phyloP scores from a whole-genome alignment of 306 rosid genomes.

The Cucumis melo region DNA sequence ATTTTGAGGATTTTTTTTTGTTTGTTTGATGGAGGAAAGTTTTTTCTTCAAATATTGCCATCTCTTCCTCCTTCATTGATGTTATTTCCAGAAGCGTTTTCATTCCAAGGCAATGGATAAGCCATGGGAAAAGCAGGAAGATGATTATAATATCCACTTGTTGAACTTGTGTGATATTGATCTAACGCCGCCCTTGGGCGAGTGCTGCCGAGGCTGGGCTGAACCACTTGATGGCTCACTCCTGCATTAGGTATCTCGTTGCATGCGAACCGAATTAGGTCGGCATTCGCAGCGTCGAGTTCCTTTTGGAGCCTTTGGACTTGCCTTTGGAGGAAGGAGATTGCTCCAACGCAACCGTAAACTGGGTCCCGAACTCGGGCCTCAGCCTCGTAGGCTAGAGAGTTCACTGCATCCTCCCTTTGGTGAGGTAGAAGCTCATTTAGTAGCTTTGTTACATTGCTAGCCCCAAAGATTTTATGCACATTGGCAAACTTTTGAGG shows the following conservation, averaged over 20 bases:
- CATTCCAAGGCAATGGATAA: constrained; percentile 62
- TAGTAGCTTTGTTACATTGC: constrained; percentile 92
- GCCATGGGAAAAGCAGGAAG: constrained; percentile 30
- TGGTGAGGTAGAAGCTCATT: constrained; percentile 89
- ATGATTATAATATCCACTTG: constrained; percentile 11
- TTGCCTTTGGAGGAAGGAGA: constrained; percentile 84
- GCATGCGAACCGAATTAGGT: constrained; percentile 68
- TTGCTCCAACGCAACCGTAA: constrained; percentile 93
- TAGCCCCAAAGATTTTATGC: constrained; percentile 94
- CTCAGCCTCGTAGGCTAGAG: constrained; percentile 92
- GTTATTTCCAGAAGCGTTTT: constrained; percentile 17
- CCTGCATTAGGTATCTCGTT: constrained; percentile 29
- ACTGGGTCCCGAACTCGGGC: constrained; percentile 91
- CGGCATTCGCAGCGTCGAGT: constrained; percentile 76
- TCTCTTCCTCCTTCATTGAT: constrained; percentile 39
- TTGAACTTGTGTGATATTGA: constrained; percentile 13
- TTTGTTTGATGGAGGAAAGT: not conserved
- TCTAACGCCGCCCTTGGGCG: constrained; percentile 20
- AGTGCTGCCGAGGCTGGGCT: constrained; percentile 2
- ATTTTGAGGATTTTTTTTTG: constrained; percentile 2
- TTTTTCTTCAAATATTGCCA: constrained; percentile 25
- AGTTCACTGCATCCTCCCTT: constrained; percentile 92
- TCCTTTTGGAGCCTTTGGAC: constrained; percentile 93
- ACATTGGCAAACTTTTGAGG: constrained; percentile 91
- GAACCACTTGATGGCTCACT: constrained; percentile 13